Percentiles rank a stretch among this genome's conserved stretches.
phyloP scores from a whole-genome alignment of 108 stramenopile species.

The Nannochloropsis gaditana region DNA sequence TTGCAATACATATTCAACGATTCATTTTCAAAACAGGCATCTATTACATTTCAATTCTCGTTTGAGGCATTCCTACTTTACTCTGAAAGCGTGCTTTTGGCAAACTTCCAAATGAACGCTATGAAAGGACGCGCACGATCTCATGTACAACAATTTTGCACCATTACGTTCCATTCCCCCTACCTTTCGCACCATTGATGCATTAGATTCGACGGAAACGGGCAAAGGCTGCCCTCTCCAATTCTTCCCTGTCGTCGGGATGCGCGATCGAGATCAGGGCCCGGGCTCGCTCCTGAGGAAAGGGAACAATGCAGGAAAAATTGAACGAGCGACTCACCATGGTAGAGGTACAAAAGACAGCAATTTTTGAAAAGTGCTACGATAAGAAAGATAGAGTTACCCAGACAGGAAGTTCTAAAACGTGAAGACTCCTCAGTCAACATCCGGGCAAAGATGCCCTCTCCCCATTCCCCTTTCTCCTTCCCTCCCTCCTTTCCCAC shows the following conservation, averaged over 20 bases:
- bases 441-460: neutral
- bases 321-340: neutral
- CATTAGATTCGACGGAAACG: neutral
- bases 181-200: neutral
- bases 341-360: neutral
- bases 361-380: neutral
- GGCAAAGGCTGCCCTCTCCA: constrained; percentile 23
- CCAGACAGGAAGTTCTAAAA: neutral
- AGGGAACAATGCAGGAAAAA: neutral
- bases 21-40: too few species aligned
- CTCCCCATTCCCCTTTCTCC: neutral
- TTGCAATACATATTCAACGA: too few species aligned
- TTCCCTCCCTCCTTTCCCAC: constrained; percentile 26
- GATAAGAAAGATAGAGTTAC: neutral
- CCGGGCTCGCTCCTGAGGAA: constrained; percentile 21
- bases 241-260: constrained; percentile 34
- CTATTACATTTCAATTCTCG: too few species aligned
- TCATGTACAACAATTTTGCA: too few species aligned
- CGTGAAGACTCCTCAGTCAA: neutral
- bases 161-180: neutral
- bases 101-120: too few species aligned
- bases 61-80: too few species aligned
- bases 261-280: constrained; percentile 40
- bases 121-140: too few species aligned
- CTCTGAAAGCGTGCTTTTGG: too few species aligned